Evolutionary conservation across 371 early-diverging fungal species (phyloP).

Genomic region (Mucor indicus): DNA sequence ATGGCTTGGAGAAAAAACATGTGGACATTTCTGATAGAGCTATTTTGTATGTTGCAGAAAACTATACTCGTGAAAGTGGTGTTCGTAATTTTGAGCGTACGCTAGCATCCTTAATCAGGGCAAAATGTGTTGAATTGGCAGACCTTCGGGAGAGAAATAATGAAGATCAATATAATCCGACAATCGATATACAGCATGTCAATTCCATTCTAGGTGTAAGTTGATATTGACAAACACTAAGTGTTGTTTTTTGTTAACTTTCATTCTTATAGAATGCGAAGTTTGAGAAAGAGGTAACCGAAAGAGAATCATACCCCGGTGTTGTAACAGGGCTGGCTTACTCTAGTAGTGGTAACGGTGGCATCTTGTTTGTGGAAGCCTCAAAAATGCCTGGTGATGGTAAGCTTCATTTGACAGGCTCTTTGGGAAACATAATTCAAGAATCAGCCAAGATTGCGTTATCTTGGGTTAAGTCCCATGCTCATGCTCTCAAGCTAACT

Average conservation of each 20-base stretch:
- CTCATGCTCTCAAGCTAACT: constrained; percentile 50
- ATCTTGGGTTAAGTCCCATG: constrained; percentile 81
- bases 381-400: constrained; percentile 76
- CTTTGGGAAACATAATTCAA: constrained; percentile 80
- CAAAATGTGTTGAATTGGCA: constrained; percentile 70
- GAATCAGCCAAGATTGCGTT: constrained; percentile 81
- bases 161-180: constrained; percentile 39
- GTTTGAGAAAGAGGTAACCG: constrained; percentile 62
- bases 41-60: constrained; percentile 58
- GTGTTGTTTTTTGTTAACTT: not conserved
- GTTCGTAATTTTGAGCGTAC: constrained; percentile 77
- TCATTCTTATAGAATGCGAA: constrained; percentile 6
- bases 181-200: constrained; percentile 40
- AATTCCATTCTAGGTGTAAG: constrained; percentile 65
- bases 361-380: constrained; percentile 79
- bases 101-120: constrained; percentile 69
- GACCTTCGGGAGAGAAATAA: too few species aligned
- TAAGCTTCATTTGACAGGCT: constrained; percentile 70
- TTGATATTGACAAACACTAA: too few species aligned
- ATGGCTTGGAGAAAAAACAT: constrained; percentile 73
- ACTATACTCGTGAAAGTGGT: constrained; percentile 83
- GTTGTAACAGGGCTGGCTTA: constrained; percentile 85
- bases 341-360: constrained; percentile 71
- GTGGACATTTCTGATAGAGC: constrained; percentile 52
- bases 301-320: constrained; percentile 63